Evolutionary conservation across 1,284 basidiomycete genomes (phyloP).

Genomic region (Ganoderma multipileum): DNA sequence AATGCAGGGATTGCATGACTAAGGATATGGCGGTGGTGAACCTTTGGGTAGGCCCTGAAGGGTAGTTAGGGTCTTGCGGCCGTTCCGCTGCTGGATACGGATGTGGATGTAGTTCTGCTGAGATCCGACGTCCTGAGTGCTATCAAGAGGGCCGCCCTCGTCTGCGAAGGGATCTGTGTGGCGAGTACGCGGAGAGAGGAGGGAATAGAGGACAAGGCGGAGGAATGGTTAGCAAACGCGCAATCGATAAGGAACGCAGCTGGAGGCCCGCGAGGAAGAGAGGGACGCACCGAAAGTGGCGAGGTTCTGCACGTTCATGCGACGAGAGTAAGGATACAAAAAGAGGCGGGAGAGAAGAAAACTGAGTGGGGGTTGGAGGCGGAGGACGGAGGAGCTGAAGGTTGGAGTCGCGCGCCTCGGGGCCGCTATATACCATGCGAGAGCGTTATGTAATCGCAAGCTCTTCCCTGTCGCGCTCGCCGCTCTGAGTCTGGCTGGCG

Average conservation of each 20-base stretch:
- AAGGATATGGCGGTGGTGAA: slow-evolving; percentile 45
- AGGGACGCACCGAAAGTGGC: slow-evolving; percentile 71
- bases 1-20: slow-evolving; percentile 6
- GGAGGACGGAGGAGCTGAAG: slow-evolving; percentile 36
- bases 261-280: slow-evolving; percentile 6
- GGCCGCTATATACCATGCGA: slow-evolving; percentile 31
- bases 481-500: background rate
- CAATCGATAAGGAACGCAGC: slow-evolving; percentile 43
- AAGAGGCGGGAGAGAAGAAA: slow-evolving; percentile 45
- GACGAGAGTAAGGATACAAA: slow-evolving; percentile 51
- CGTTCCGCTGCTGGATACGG: slow-evolving; percentile 99
- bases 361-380: slow-evolving; percentile 53
- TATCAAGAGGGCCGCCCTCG: slow-evolving; percentile 82
- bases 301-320: slow-evolving; percentile 93
- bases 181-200: background rate
- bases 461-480: too few species aligned
- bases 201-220: background rate
- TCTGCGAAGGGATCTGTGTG: slow-evolving; percentile 91
- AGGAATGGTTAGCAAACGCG: slow-evolving; percentile 12
- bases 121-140: slow-evolving; percentile 80
- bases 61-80: slow-evolving; percentile 98
- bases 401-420: slow-evolving; percentile 36
- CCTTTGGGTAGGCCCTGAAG: slow-evolving; percentile 96
- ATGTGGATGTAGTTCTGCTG: slow-evolving; percentile 92
- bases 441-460: slow-evolving; percentile 38